A percentile compares a stretch with the other conserved stretches of the same genome.
Conservation (phyloP, 441 rosid genomes). For the Euphorbia celastroides region DNA sequence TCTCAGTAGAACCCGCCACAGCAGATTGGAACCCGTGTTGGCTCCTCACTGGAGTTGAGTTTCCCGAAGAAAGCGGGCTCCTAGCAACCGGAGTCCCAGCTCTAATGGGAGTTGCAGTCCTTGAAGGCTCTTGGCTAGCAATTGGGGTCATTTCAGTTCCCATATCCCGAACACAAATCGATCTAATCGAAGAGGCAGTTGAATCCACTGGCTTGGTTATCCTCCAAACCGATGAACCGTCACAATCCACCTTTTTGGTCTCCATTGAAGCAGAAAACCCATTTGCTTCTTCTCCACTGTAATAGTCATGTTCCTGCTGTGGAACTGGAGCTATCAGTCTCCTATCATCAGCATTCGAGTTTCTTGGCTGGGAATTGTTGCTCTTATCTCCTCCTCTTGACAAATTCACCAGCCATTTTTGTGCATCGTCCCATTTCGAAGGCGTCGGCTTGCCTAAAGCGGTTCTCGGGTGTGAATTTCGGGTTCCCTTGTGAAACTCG, state of each 20-base stretch:
- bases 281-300: slow-evolving; percentile 36
- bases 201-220: slow-evolving; percentile 39
- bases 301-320: slow-evolving; percentile 61
- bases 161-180: slow-evolving; percentile 85
- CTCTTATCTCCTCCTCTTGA: slow-evolving; percentile 42
- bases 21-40: slow-evolving; percentile 26
- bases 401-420: slow-evolving; percentile 86
- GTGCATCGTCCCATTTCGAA: slow-evolving; percentile 97
- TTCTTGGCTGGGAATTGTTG: slow-evolving; percentile 49
- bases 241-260: slow-evolving; percentile 71
- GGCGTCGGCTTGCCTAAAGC: slow-evolving; percentile 89
- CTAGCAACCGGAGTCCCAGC: slow-evolving; percentile 65
- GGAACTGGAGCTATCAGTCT: slow-evolving; percentile 80
- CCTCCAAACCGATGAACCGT: slow-evolving; percentile 58
- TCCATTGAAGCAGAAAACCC: slow-evolving; percentile 30
- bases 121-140: slow-evolving; percentile 90
- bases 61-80: slow-evolving; percentile 76
- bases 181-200: slow-evolving; percentile 39
- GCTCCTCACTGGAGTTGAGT: slow-evolving; percentile 56
- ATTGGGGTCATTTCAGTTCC: slow-evolving; percentile 98
- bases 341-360: slow-evolving; percentile 86
- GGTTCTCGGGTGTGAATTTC: slow-evolving; percentile 56
- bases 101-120: slow-evolving; percentile 78
- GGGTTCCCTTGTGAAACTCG: slow-evolving; percentile 69
- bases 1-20: slow-evolving; percentile 21